Evolutionary conservation across 2,329 filamentous ascomycete species (phyloP), one percentile per base, ranked within the genome.

Genomic region (Neonectria magnoliae): DNA sequence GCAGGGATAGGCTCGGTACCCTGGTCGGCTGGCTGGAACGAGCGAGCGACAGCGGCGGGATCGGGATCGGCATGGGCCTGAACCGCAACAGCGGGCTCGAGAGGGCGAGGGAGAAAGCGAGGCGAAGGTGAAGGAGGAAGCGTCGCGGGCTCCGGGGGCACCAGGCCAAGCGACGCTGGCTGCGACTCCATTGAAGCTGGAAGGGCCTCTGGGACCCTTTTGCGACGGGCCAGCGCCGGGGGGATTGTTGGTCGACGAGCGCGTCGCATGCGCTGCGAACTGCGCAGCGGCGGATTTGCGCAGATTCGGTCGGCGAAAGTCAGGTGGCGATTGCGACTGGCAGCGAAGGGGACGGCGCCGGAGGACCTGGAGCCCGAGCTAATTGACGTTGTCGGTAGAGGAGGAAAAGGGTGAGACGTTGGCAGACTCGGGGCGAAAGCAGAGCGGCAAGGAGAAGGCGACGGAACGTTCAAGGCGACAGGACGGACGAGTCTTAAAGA

Each of bases 151-250:
- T 42, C n/a, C 18, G 18, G 5, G 38, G 38, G n/a, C 38, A 60
- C 66, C 55, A 59, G 51, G 41, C 62, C 41, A 54, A 65, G 65
- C 57, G 65, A 62, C 51, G 66, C 51, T 59, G 62, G 55, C 44
- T 66, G 69, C 33, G 71, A 64, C 53, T 73, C 71, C 71, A 73
- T 73, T 65, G 67, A 65, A 65, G 60, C 60, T 51, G 58, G 57
- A 42, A 45, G 50, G 62, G 61, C 58, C 68, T 65, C 62, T 47
- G 61, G 54, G 53, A 60, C 67, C 69, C 64, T 27, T 54, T 57
- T 65, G 71, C 67, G 69, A 71, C 57, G 44, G 31, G 41, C 22
- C 55, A 36, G 51, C 20, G 51, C 42, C 18, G 60, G 44, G 44
- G 41, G 18, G 42, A 59, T 42, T 29, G 31, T 27, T 11, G 33